Base-by-base conservation (phyloP, 2,329 filamentous ascomycete genomes). In the Lachnellula arida region DNA sequence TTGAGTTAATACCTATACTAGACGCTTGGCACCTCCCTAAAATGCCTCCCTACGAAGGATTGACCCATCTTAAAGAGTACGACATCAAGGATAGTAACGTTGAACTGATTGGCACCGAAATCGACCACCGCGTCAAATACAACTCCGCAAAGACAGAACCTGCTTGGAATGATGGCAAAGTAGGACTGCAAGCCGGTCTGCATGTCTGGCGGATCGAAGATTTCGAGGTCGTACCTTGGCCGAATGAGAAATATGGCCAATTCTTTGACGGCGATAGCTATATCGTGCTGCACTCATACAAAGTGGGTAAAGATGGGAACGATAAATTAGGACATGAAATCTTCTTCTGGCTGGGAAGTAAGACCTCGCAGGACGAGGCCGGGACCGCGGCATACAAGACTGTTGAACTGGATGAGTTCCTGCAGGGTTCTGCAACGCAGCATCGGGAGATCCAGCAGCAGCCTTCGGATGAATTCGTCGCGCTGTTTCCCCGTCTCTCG, bases 191-290 rank as follows among this genome's bases (percentile, higher is more conserved):
- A 14, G 68, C 81, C 0, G 85, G 84, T 0, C 75, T 88, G 3
- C 74, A 74, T 60, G 73, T 87, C 59, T 88, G 84, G 85, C 82
- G 85, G 58, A 84, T 88, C 60, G 84, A 88, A 65, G 73, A 85
- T 52, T 88, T 88, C 63, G 73, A 84, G 64, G 83, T 88, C 4
- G 72, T 87, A 28, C 71, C 81, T 2, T 85, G 82, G 80, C 82
- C 84, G 2, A 73, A 74, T 55, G 72, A 78, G 15, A 76, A 76
- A 46, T 74, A 81, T 54, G 84, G 85, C 50, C 74, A 80, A 49
- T 88, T 88, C 68, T 80, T 81, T 69, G 81, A 87, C 49, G 85
- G 85, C 32, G 85, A 88, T 68, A 87, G 83, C 71, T 88, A 84
- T 67, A 85, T 88, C 56, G 72, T 88, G 4, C 74, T 88, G 47